Evolutionary conservation across 1,284 basidiomycete species (phyloP).

Genomic region (Kwoniella shivajii): DNA sequence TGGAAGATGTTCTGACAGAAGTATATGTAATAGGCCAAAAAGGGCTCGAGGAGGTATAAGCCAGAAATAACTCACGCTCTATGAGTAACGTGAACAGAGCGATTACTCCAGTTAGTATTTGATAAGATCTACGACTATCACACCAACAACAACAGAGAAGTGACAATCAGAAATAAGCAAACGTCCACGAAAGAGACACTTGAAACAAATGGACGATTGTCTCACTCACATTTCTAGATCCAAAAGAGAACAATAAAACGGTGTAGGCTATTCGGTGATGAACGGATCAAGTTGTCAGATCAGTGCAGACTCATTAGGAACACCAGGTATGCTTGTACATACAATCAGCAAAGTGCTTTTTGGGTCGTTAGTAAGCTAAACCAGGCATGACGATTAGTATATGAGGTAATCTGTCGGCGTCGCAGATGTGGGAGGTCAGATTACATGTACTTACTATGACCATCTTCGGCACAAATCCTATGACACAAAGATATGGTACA

Average conservation of each 20-base stretch:
- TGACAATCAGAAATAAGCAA: too few relatives aligned
- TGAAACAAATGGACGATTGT: neutral
- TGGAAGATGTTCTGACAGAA: too few relatives aligned
- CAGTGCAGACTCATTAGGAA: too few relatives aligned
- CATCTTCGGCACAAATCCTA: constrained; percentile 10
- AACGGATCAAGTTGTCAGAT: too few relatives aligned
- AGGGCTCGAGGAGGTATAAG: neutral
- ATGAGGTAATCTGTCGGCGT: too few relatives aligned
- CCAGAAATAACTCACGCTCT: constrained; percentile 6
- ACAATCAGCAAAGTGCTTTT: constrained; percentile 4
- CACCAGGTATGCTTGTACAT: too few relatives aligned
- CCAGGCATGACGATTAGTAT: neutral
- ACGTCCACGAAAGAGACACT: neutral
- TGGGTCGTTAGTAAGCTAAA: neutral
- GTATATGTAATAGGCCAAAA: too few relatives aligned
- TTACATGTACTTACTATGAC: constrained; percentile 12
- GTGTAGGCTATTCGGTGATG: constrained; percentile 6
- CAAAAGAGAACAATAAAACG: constrained; percentile 18
- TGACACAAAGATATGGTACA: constrained; percentile 12
- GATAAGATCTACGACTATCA: constrained; percentile 4
- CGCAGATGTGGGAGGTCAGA: too few relatives aligned
- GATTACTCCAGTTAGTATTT: constrained; percentile 10
- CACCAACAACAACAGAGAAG: neutral
- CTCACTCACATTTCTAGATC: constrained; percentile 10
- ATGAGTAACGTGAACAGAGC: constrained; percentile 9